Evolutionary conservation across 768 basidiomycete genomes (phyloP).

Genomic region (Dacryopinax primogenitus): DNA sequence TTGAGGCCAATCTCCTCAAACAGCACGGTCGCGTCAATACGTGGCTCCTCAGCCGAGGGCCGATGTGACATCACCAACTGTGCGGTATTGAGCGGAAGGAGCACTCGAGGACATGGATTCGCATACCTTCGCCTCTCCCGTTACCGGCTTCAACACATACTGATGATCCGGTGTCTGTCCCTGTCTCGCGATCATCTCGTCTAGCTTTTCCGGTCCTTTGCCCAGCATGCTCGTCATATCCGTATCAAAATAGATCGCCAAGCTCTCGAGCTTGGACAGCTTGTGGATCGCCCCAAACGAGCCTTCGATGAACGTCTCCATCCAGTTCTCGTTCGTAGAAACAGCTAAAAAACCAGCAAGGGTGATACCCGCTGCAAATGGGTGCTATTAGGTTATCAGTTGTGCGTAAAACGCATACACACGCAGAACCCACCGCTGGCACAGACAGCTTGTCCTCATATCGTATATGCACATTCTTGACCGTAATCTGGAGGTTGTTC

Average conservation of each 20-base stretch:
- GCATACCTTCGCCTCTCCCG: conserved; percentile 79
- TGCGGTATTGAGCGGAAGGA: background rate
- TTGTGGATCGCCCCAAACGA: conserved; percentile 80
- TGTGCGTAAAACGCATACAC: background rate
- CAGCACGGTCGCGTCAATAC: conserved; percentile 71
- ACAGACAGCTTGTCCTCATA: conserved; percentile 94
- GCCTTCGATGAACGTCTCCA: conserved; percentile 84
- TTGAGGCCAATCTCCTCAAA: conserved; percentile 90
- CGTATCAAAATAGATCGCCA: conserved; percentile 91
- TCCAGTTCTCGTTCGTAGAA: conserved; percentile 81
- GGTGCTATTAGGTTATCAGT: conserved; percentile 46
- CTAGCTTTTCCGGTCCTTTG: conserved; percentile 47
- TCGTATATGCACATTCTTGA: conserved; percentile 89
- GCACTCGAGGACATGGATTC: background rate
- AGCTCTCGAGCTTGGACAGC: conserved; percentile 74
- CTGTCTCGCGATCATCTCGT: conserved; percentile 37
- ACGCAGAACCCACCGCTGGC: conserved; percentile 53
- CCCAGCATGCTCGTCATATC: conserved; percentile 68
- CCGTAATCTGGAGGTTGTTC: conserved; percentile 90
- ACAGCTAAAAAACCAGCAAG: conserved; percentile 75
- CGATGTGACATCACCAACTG: conserved; percentile 75
- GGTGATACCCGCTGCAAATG: conserved; percentile 85
- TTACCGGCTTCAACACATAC: conserved; percentile 89
- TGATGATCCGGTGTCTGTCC: conserved; percentile 52
- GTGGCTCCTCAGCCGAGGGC: conserved; percentile 58